Percentiles rank a stretch among this genome's conserved stretches.
phyloP scores from a whole-genome alignment of 495 filamentous ascomycete species.

The Penicillium malachiteum region DNA sequence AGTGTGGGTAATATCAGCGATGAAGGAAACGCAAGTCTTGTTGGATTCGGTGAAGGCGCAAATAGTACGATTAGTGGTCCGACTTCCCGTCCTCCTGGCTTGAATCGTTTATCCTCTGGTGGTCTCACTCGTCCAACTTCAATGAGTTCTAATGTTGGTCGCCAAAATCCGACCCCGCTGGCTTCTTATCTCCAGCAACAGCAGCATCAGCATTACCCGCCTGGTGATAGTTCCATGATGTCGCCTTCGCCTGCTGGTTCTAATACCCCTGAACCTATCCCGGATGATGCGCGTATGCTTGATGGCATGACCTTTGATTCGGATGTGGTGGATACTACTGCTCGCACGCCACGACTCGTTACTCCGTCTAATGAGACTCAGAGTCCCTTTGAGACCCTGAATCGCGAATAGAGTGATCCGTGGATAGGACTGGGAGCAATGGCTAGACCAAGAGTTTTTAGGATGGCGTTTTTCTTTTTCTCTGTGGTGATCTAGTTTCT shows the following conservation, averaged over 20 bases:
- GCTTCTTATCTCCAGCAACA: slow-evolving; percentile 27
- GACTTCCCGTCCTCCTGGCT: slow-evolving; percentile 46
- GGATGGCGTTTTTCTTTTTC: slow-evolving; percentile 8
- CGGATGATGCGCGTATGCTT: slow-evolving; percentile 50
- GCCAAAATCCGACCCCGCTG: slow-evolving; percentile 19
- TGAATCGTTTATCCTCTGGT: slow-evolving; percentile 36
- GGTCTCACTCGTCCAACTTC: slow-evolving; percentile 31
- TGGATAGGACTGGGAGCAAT: neutral
- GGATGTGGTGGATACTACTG: slow-evolving; percentile 53
- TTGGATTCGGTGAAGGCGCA: slow-evolving; percentile 86
- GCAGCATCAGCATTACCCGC: slow-evolving; percentile 23
- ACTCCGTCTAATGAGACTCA: slow-evolving; percentile 21
- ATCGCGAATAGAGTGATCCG: slow-evolving; percentile 14
- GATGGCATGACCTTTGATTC: slow-evolving; percentile 58
- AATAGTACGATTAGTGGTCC: slow-evolving; percentile 74
- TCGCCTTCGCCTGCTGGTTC: slow-evolving; percentile 38
- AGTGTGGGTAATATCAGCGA: slow-evolving; percentile 77
- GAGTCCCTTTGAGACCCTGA: slow-evolving; percentile 16
- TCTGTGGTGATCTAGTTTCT: neutral
- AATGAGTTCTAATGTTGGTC: slow-evolving; percentile 33
- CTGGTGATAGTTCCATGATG: slow-evolving; percentile 31
- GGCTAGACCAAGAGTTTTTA: slow-evolving; percentile 7
- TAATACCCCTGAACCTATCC: slow-evolving; percentile 37
- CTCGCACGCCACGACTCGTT: slow-evolving; percentile 40
- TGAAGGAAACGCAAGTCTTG: slow-evolving; percentile 69